Conservation (phyloP, 2,329 filamentous ascomycete genomes). For the Ampelomyces quisqualis region DNA sequence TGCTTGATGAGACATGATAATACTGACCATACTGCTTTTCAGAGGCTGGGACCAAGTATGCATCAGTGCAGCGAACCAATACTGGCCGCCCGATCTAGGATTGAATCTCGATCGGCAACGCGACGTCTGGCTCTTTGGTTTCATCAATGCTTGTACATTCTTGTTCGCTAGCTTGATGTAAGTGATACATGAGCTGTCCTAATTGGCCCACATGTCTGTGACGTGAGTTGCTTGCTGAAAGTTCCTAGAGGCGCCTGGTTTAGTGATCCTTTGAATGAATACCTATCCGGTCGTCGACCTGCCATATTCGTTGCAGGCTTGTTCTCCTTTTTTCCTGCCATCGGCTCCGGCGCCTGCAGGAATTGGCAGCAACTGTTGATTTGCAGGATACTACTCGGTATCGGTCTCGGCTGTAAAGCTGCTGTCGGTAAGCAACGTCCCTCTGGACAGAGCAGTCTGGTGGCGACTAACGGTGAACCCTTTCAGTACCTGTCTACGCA, state of each 20-base stretch:
- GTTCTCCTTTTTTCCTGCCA: neutral
- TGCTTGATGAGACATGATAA: neutral
- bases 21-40: neutral
- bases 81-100: neutral
- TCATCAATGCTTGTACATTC: neutral
- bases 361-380: neutral
- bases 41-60: neutral
- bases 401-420: neutral
- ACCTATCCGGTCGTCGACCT: neutral
- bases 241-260: neutral
- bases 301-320: neutral
- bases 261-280: neutral
- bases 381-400: neutral
- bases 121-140: neutral
- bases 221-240: neutral
- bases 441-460: too few relatives aligned
- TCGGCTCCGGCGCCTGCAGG: neutral
- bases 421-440: neutral
- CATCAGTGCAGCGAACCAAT: neutral
- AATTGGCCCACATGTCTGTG: too few relatives aligned
- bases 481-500: neutral
- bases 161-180: neutral
- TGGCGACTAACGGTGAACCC: neutral
- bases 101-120: neutral
- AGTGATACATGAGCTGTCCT: too few relatives aligned